These are phyloP conservation scores for Falciphora oryzae DNA, from an alignment of 2,329 filamentous ascomycete species.

Conservation along the genomic window DNA sequence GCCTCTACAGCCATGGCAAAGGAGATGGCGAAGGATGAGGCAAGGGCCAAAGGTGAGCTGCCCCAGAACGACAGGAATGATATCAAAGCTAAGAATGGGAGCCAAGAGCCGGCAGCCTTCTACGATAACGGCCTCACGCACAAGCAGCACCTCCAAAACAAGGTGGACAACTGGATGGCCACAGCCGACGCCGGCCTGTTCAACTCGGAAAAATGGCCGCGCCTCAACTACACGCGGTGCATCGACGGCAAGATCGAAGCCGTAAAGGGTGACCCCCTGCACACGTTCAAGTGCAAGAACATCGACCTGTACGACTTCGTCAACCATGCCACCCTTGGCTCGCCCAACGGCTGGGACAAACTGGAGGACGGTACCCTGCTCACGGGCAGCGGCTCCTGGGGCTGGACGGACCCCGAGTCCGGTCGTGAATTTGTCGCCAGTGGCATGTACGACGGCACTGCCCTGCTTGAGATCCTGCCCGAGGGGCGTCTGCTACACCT, in stretches of 20 bases:
- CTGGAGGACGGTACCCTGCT: background rate
- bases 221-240: conserved; percentile 8
- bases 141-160: background rate
- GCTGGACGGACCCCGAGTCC: conserved; percentile 41
- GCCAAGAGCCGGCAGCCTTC: conserved; percentile 5
- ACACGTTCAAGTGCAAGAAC: conserved; percentile 12
- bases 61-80: too few species aligned
- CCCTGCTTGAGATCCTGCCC: conserved; percentile 4
- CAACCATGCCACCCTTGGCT: conserved; percentile 9
- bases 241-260: conserved; percentile 4
- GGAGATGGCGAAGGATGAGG: too few species aligned
- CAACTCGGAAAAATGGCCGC: conserved; percentile 5
- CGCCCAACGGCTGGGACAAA: conserved; percentile 2
- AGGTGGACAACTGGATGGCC: background rate
- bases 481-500: background rate
- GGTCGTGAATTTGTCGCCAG: conserved; percentile 45
- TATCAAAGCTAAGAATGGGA: too few species aligned
- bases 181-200: conserved; percentile 2
- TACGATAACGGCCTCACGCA: conserved; percentile 8
- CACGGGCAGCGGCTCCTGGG: conserved; percentile 17
- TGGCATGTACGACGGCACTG: conserved; percentile 4
- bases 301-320: conserved; percentile 11
- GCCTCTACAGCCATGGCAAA: too few species aligned
- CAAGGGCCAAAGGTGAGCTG: too few species aligned
- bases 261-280: background rate